Percentiles rank a stretch among this genome's conserved stretches.
These are phyloP conservation scores for Neostapfia colusana DNA, from an alignment of 176 grass and related monocot genomes.

Conservation along the genomic window DNA sequence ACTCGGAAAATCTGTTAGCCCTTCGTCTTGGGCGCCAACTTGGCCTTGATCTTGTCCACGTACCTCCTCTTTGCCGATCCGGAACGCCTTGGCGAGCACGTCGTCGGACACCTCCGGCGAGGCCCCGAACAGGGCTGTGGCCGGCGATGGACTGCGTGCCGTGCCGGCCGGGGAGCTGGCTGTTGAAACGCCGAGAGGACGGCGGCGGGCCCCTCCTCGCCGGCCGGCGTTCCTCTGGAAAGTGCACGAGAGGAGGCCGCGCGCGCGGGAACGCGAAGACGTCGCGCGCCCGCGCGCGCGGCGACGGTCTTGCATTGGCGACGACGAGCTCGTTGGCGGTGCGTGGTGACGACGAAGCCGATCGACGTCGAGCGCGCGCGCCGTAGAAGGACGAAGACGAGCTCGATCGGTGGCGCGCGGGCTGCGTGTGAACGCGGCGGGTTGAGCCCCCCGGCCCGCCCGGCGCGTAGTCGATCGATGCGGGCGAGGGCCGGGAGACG, in stretches of 20 bases:
- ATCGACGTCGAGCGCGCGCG: constrained; percentile 61
- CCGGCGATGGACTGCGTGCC: constrained; percentile 73
- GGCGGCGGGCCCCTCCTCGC: constrained; percentile 32
- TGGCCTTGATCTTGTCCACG: constrained; percentile 68
- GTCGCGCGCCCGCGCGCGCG: constrained; percentile 58
- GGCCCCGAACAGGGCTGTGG: constrained; percentile 60
- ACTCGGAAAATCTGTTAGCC: background rate
- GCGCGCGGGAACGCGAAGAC: constrained; percentile 57
- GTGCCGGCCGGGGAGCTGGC: constrained; percentile 77
- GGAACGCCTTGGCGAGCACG: constrained; percentile 78
- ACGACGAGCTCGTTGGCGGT: constrained; percentile 59
- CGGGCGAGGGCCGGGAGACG: constrained; percentile 66
- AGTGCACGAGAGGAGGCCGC: constrained; percentile 78
- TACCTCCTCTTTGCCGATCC: constrained; percentile 58
- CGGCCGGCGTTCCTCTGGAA: constrained; percentile 72
- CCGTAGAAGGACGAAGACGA: constrained; percentile 85
- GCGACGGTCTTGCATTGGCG: constrained; percentile 53
- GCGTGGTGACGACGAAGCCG: constrained; percentile 67
- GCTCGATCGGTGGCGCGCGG: constrained; percentile 84
- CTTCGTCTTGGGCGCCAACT: constrained; percentile 62
- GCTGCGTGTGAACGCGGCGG: constrained; percentile 95
- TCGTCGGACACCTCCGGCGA: constrained; percentile 39
- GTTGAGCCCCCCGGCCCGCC: constrained; percentile 57
- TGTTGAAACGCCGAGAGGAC: constrained; percentile 79
- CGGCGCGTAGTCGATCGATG: constrained; percentile 82